phyloP scores from a whole-genome alignment of 179 eudicot genomes.

The Vitellaria paradoxa region DNA sequence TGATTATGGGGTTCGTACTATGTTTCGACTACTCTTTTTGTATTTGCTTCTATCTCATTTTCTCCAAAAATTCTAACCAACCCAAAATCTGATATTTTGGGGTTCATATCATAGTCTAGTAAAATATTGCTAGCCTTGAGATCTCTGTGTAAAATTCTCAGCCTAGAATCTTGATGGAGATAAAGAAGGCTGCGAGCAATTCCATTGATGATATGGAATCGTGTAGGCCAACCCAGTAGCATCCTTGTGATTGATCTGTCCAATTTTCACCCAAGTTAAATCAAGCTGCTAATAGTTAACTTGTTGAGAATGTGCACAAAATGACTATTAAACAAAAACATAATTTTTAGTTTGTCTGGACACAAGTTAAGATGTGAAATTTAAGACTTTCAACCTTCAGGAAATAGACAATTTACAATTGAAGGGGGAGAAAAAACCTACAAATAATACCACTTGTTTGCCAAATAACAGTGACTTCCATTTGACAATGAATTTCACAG shows the following conservation, averaged over 20 bases:
- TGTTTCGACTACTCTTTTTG: conserved; percentile 1
- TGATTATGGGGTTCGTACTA: background rate
- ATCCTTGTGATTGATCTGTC: background rate
- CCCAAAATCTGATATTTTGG: conserved; percentile 18
- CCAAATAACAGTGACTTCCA: too few species aligned
- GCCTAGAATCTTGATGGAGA: conserved; percentile 4
- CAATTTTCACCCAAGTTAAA: background rate
- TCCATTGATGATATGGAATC: conserved; percentile 15
- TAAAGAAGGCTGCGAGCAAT: conserved; percentile 17
- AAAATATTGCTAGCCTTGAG: conserved; percentile 13
- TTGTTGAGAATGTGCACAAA: too few species aligned
- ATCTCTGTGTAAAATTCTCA: too few species aligned
- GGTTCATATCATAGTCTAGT: conserved; percentile 15
- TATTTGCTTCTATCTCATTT: background rate
- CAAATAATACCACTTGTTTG: too few species aligned
- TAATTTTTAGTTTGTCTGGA: too few species aligned
- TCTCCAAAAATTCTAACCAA: conserved; percentile 12
- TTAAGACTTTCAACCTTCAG: too few species aligned
- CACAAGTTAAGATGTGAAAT: too few species aligned
- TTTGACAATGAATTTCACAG: too few species aligned
- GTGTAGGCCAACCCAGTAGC: conserved; percentile 13
- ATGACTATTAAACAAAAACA: too few species aligned
- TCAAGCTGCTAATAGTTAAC: background rate
- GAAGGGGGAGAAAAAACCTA: too few species aligned
- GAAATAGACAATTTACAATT: too few species aligned